A percentile compares a stretch with the other conserved stretches of the same genome.
phyloP scores from a whole-genome alignment of 2,329 filamentous ascomycete species.

The Alternaria sp. region DNA sequence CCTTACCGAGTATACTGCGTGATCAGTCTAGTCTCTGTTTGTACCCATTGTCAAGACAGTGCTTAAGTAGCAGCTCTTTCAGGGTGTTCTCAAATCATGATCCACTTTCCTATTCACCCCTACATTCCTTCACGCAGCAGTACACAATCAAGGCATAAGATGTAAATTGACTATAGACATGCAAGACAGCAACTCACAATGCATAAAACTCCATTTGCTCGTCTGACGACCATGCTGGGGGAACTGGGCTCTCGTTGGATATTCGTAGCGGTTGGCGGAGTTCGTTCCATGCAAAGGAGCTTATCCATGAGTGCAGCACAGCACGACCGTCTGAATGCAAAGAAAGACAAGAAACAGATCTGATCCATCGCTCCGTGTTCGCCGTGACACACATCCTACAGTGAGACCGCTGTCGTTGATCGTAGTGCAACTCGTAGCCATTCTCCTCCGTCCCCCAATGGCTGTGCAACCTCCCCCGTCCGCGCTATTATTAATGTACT shows the following conservation, averaged over 20 bases:
- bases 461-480: conserved; percentile 29
- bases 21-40: not conserved
- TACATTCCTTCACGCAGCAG: not conserved
- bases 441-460: conserved; percentile 19
- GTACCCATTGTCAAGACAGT: not conserved
- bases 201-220: conserved; percentile 45
- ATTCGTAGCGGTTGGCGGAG: conserved; percentile 32
- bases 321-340: conserved; percentile 41
- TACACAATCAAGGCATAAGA: not conserved
- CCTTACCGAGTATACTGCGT: not conserved
- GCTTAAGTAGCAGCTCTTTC: not conserved
- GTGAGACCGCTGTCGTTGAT: conserved; percentile 29
- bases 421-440: conserved; percentile 35
- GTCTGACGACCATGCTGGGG: conserved; percentile 35
- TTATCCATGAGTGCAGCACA: conserved; percentile 31
- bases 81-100: not conserved
- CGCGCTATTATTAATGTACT: conserved; percentile 41
- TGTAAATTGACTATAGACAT: conserved; percentile 26
- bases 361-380: conserved; percentile 44
- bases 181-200: conserved; percentile 26
- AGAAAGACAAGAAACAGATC: conserved; percentile 47
- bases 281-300: conserved; percentile 15
- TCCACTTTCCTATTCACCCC: not conserved
- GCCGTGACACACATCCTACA: conserved; percentile 45
- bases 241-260: conserved; percentile 31